A percentile compares a stretch with the other conserved stretches of the same genome.
These are phyloP conservation scores for Clitopilus hobsonii DNA, from an alignment of 768 basidiomycete genomes.

Conservation along the genomic window DNA sequence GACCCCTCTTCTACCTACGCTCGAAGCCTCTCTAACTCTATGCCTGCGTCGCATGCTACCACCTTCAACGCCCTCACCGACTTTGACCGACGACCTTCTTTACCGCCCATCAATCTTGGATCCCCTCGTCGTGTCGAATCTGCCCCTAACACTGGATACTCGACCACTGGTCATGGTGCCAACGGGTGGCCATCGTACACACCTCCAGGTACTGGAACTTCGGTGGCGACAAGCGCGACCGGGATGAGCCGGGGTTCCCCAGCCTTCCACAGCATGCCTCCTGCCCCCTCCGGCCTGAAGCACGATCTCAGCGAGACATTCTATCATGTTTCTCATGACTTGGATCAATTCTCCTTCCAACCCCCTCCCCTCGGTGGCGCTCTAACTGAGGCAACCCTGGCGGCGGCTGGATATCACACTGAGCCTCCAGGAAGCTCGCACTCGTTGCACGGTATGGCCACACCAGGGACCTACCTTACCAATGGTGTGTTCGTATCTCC, in stretches of 20 bases:
- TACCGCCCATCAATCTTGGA: slow-evolving; percentile 39
- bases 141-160: slow-evolving; percentile 46
- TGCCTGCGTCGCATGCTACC: slow-evolving; percentile 10
- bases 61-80: slow-evolving; percentile 16
- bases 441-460: slow-evolving; percentile 13
- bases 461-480: slow-evolving; percentile 15
- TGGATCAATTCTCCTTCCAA: slow-evolving; percentile 50
- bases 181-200: slow-evolving; percentile 60
- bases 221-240: slow-evolving; percentile 41
- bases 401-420: slow-evolving; percentile 23
- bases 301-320: slow-evolving; percentile 33
- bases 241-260: slow-evolving; percentile 38
- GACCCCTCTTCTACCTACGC: slow-evolving; percentile 1
- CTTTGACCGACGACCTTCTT: slow-evolving; percentile 36
- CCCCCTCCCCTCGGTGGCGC: slow-evolving; percentile 26
- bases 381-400: slow-evolving; percentile 23
- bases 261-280: slow-evolving; percentile 30
- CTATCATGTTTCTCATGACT: slow-evolving; percentile 35
- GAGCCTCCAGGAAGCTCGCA: slow-evolving; percentile 19
- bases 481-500: slow-evolving; percentile 3
- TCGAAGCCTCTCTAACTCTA: slow-evolving; percentile 5
- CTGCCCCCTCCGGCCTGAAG: slow-evolving; percentile 25
- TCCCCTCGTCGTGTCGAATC: slow-evolving; percentile 42
- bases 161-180: slow-evolving; percentile 40
- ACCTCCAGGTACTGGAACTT: slow-evolving; percentile 54